Percentiles rank a stretch among this genome's conserved stretches.
These are phyloP conservation scores for Pochonia chlamydosporia DNA, from an alignment of 2,329 filamentous ascomycete species.

Conservation along the genomic window DNA sequence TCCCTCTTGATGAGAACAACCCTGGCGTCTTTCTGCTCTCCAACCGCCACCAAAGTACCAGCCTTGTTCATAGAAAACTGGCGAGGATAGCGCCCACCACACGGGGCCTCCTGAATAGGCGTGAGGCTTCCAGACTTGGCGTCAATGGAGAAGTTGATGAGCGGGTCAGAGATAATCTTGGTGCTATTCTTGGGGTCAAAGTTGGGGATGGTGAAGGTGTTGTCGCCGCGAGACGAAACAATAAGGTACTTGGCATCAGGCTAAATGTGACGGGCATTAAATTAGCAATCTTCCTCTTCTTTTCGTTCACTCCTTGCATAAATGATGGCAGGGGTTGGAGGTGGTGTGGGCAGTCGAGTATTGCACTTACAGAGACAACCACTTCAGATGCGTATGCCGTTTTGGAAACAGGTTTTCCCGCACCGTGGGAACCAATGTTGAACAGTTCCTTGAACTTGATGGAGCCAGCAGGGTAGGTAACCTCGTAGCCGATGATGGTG, in stretches of 20 bases:
- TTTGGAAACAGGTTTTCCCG: conserved; percentile 31
- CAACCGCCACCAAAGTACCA: conserved; percentile 60
- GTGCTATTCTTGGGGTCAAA: conserved; percentile 35
- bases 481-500: conserved; percentile 49
- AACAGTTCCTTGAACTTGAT: conserved; percentile 43
- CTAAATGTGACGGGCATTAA: conserved; percentile 26
- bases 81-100: conserved; percentile 60
- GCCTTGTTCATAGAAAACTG: conserved; percentile 62
- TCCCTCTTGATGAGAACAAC: conserved; percentile 59
- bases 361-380: conserved; percentile 45
- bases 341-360: background rate
- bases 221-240: conserved; percentile 62
- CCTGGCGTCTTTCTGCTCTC: conserved; percentile 53
- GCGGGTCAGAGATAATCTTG: conserved; percentile 52
- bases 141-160: conserved; percentile 57
- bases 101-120: conserved; percentile 52
- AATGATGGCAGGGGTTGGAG: background rate
- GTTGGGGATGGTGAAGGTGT: conserved; percentile 42
- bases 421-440: conserved; percentile 41
- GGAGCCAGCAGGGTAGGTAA: conserved; percentile 41
- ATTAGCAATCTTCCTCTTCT: background rate
- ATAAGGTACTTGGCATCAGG: conserved; percentile 58
- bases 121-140: conserved; percentile 45
- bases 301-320: background rate
- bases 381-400: conserved; percentile 50